Base-by-base conservation (phyloP, 805 yeast genomes). In the Barnettozyma siamensis region DNA sequence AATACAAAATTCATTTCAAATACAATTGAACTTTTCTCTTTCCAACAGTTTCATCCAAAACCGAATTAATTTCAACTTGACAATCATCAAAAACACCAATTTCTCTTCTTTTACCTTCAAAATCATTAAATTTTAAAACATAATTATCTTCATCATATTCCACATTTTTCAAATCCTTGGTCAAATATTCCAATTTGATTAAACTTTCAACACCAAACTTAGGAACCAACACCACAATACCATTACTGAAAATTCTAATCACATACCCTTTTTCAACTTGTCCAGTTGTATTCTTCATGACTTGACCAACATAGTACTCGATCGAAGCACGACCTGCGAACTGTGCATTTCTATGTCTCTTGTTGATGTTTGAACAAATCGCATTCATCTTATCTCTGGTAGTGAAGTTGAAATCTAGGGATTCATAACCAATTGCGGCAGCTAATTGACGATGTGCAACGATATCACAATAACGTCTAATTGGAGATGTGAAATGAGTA, bases 281-380 rank as follows among this genome's bases (percentile, higher is more conserved):
- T 17, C 40, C 46, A 8, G 41, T 24, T 4, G 43, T 40, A 58
- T 80, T 81, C 60, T 87, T 85, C 85, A 93, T 84, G 32, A 91
- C 96, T 67, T 93, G 98, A 8, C 99, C 99, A 37, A 93, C 99
- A 57, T 87, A 93, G 65, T 93, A 93, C 62, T 93, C 99, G 46
- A 93, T 87, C 59, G 95, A 85, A 17, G 99, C 97, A 59, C 99
- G 76, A 30, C 99, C 99, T 2, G 99, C 99, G 70, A 91, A 86
- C 65, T 93, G 99, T 0, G 99, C 99, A 60, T 93, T 93, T 64
- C 99, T 79, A 62, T 93, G 99, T 52, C 96, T 82, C 53, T 75
- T 80, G 68, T 93, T 93, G 58, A 93, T 89, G 59, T 93, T 93
- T 51, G 79, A 78, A 54, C 89, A 88, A 44, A 93, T 80, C 48